Evolutionary conservation across 1,139 yeast genomes (phyloP).

Genomic region (Groenewaldozyma auringiensis): DNA sequence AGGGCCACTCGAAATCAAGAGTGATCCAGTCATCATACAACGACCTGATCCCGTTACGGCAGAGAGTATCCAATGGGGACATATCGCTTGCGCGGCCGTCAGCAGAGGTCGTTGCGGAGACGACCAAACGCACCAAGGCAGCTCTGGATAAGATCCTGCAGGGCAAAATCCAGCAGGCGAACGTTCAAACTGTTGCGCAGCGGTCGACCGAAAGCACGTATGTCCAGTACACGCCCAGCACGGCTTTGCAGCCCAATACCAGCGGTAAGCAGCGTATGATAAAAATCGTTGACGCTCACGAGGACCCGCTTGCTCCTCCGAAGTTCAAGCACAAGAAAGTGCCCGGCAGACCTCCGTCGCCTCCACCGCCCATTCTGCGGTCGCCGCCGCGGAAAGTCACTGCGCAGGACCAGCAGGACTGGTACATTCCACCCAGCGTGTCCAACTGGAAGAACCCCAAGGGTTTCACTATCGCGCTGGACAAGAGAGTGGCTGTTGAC

Average conservation of each 20-base stretch:
- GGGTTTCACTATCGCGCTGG: conserved; percentile 79
- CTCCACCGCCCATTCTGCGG: conserved; percentile 48
- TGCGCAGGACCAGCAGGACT: conserved; percentile 66
- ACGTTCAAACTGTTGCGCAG: conserved; percentile 26
- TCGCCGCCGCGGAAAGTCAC: conserved; percentile 52
- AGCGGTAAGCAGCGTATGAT: conserved; percentile 40
- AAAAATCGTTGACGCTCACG: conserved; percentile 50
- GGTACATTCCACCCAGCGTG: conserved; percentile 88
- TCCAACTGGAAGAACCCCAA: conserved; percentile 96
- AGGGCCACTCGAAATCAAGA: conserved; percentile 29
- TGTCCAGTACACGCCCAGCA: conserved; percentile 41
- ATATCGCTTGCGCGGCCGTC: conserved; percentile 35
- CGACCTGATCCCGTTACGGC: conserved; percentile 44
- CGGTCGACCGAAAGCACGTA: conserved; percentile 32
- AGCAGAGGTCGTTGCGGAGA: conserved; percentile 34
- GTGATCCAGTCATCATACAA: conserved; percentile 35
- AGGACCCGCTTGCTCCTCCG: conserved; percentile 86
- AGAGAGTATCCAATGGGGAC: conserved; percentile 34
- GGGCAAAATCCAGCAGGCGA: conserved; percentile 28
- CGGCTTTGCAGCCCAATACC: conserved; percentile 25
- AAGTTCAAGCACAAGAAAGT: conserved; percentile 68
- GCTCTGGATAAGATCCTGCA: conserved; percentile 43
- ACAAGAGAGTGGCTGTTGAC: conserved; percentile 63
- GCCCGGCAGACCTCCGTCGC: conserved; percentile 62
- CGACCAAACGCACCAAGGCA: conserved; percentile 40